Conservation (phyloP, 176 grass and related monocot species). For the Oryza australiensis region DNA sequence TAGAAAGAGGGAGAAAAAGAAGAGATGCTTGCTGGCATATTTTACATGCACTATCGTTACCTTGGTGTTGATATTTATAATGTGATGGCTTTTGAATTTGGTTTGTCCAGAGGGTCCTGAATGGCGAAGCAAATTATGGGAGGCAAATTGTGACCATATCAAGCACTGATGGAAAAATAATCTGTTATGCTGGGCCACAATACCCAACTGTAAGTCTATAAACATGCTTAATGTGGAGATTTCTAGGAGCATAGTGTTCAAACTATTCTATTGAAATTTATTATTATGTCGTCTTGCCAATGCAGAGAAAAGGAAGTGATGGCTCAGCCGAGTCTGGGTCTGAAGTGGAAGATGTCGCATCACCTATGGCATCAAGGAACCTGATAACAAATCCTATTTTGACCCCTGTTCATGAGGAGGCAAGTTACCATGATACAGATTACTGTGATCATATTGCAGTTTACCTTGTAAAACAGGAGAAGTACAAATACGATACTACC, state of each 20-base stretch:
- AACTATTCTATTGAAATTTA: conserved; percentile 25
- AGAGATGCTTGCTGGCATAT: not conserved
- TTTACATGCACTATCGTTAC: not conserved
- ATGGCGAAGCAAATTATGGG: conserved; percentile 76
- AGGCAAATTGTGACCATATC: conserved; percentile 97
- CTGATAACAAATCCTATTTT: conserved; percentile 51
- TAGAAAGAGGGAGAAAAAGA: not conserved
- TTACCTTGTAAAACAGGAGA: not conserved
- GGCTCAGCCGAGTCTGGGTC: conserved; percentile 89
- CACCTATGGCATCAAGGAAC: conserved; percentile 57
- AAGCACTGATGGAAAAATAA: conserved; percentile 72
- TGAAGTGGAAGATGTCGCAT: conserved; percentile 71
- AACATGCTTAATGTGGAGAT: conserved; percentile 20
- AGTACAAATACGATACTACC: not conserved
- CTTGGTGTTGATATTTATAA: conserved; percentile 8
- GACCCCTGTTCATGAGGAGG: conserved; percentile 89
- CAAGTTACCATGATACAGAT: conserved; percentile 30
- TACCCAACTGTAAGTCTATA: conserved; percentile 60
- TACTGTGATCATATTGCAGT: not conserved
- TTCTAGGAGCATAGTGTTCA: conserved; percentile 20
- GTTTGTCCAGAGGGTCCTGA: conserved; percentile 68
- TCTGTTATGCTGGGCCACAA: conserved; percentile 67
- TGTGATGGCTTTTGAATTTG: conserved; percentile 27
- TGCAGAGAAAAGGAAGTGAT: conserved; percentile 94
- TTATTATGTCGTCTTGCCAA: conserved; percentile 32